Evolutionary conservation across 805 yeast genomes (phyloP).

Genomic region (Danielia oregonensis): DNA sequence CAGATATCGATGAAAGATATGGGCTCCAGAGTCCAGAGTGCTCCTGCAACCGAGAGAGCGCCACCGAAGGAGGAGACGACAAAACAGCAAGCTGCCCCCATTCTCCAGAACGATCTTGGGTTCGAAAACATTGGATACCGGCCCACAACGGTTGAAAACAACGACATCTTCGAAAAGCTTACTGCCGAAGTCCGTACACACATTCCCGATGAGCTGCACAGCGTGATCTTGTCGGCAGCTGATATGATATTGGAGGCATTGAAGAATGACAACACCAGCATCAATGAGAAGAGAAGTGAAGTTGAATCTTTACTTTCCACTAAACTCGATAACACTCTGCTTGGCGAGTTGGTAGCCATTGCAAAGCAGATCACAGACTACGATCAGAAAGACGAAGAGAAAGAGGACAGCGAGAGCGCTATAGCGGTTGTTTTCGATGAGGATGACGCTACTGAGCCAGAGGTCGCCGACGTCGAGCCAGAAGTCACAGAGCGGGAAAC

Average conservation of each 20-base stretch:
- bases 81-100: conserved; percentile 1
- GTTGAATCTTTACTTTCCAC: conserved; percentile 46
- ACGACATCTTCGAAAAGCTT: conserved; percentile 51
- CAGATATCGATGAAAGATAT: conserved; percentile 63
- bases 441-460: conserved; percentile 3
- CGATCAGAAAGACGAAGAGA: conserved; percentile 13
- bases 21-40: conserved; percentile 48
- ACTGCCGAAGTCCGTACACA: conserved; percentile 54
- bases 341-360: conserved; percentile 44
- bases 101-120: conserved; percentile 21
- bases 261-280: conserved; percentile 43
- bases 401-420: conserved; percentile 17
- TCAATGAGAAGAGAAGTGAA: conserved; percentile 43
- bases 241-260: conserved; percentile 58
- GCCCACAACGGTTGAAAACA: conserved; percentile 56
- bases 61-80: conserved; percentile 12
- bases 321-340: conserved; percentile 38
- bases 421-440: conserved; percentile 22
- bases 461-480: neutral
- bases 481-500: conserved; percentile 16
- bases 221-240: conserved; percentile 65
- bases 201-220: conserved; percentile 74
- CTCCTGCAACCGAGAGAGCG: conserved; percentile 10
- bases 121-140: conserved; percentile 55
- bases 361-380: conserved; percentile 51